phyloP scores from a whole-genome alignment of 345 rosid genomes.

The Moringa oleifera region DNA sequence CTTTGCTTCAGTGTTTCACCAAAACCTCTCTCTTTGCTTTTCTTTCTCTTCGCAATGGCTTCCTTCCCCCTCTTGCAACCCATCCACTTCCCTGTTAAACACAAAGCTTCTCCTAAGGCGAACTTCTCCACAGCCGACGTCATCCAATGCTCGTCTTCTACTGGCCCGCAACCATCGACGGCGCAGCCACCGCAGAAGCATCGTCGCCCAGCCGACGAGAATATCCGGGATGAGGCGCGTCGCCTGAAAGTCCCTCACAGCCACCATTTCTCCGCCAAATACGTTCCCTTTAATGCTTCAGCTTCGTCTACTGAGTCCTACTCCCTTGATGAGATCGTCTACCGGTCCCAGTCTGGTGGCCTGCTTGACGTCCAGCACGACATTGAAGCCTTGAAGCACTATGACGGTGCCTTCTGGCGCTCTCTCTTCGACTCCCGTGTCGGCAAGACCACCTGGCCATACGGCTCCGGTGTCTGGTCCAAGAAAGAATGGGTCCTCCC shows the following conservation, averaged over 20 bases:
- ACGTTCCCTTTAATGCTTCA: slow-evolving; percentile 49
- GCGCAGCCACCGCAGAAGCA: slow-evolving; percentile 3
- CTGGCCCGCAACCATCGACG: slow-evolving; percentile 6
- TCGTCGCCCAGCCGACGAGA: slow-evolving; percentile 14
- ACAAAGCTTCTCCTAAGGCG: background rate
- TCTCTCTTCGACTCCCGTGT: slow-evolving; percentile 39
- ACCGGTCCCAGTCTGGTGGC: slow-evolving; percentile 39
- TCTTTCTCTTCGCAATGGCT: slow-evolving; percentile 21
- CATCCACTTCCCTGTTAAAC: slow-evolving; percentile 5
- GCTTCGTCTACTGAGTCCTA: slow-evolving; percentile 25
- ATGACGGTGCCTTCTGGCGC: slow-evolving; percentile 36
- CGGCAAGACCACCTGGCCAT: slow-evolving; percentile 43
- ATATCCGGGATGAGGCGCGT: slow-evolving; percentile 55
- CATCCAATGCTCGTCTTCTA: slow-evolving; percentile 12
- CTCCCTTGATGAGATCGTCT: slow-evolving; percentile 50
- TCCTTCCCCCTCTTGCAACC: slow-evolving; percentile 16
- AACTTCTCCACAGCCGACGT: slow-evolving; percentile 2
- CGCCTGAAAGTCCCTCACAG: slow-evolving; percentile 22
- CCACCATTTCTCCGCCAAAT: slow-evolving; percentile 42
- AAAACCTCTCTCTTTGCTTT: background rate
- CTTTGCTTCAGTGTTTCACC: too few species aligned
- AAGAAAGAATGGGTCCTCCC: slow-evolving; percentile 50
- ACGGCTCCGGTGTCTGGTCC: slow-evolving; percentile 48
- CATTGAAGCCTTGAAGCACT: slow-evolving; percentile 32
- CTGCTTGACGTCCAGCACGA: slow-evolving; percentile 50